Conservation (phyloP, 2,329 filamentous ascomycete species). For the Pseudogymnoascus sp. region DNA sequence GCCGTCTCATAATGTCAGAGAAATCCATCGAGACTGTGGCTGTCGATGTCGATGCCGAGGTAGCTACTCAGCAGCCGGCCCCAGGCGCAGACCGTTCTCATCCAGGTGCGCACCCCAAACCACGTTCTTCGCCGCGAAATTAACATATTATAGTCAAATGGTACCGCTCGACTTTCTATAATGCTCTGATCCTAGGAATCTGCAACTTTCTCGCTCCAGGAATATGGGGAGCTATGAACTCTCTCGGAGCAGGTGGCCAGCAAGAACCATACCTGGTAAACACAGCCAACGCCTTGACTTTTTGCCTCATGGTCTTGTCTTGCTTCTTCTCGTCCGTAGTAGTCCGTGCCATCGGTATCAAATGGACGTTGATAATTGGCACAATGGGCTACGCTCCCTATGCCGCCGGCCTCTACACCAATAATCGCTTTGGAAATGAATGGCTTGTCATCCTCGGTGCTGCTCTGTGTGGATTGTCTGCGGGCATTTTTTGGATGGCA, state of each 20-base stretch:
- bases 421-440: constrained; percentile 61
- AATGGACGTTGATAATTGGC: constrained; percentile 62
- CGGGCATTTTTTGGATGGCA: constrained; percentile 66
- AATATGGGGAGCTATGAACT: constrained; percentile 69
- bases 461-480: constrained; percentile 55
- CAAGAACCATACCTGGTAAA: constrained; percentile 58
- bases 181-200: constrained; percentile 62
- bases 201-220: constrained; percentile 65
- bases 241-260: constrained; percentile 61
- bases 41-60: not conserved
- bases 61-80: not conserved
- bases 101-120: constrained; percentile 23
- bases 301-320: constrained; percentile 65
- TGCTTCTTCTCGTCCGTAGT: constrained; percentile 59
- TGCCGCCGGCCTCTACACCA: constrained; percentile 63
- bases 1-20: not conserved
- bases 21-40: not conserved
- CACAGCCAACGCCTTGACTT: constrained; percentile 62
- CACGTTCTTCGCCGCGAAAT: constrained; percentile 27
- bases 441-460: constrained; percentile 65
- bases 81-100: not conserved
- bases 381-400: constrained; percentile 66
- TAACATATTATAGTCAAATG: constrained; percentile 39
- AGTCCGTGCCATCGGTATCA: constrained; percentile 63
- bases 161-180: constrained; percentile 66